Base-by-base conservation (phyloP, 129 eudicot species). In the Tanacetum coccineum region DNA sequence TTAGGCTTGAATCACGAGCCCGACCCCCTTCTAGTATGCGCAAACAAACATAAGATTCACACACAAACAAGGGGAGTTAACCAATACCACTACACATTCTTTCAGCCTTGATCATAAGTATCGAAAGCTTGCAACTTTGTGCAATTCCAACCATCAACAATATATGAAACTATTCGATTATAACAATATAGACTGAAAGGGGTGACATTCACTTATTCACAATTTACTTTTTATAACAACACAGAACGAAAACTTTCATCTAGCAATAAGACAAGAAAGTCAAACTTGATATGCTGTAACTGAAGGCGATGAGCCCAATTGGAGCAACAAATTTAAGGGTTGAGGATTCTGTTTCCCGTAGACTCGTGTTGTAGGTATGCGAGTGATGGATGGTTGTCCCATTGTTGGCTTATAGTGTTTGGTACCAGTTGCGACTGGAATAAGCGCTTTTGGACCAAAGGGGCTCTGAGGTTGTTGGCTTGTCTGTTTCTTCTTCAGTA, bases 261-360 rank as follows among this genome's bases (percentile, higher is more conserved):
- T 6, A 36, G 42, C 42, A 1, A 36, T 7, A 42, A 54, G 73
- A 52, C 40, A 48, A 49, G 53, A 65, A 66, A 32, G 14, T 64
- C 59, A 46, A 62, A 45, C 76, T 48, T 74, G 58, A 39, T 62
- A 73, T 58, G 76, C 65, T 62, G 81, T 28, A 7, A 74, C 73
- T 39, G 93, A 76, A 79, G 96, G 96, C 1, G 96, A 85, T 51
- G 82, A 74, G 63, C 87, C 87, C 80, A 89, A 64, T 19, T 79
- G 80, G 60, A 85, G 54, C 79, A 63, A 73, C 46, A 55, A 53
- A 62, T 63, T 74, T 57, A 50, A 20, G 54, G 64, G 21, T 1
- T 76, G 79, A 5, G 76, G 40, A 51, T 63, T 78, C 49, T 56
- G 39, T 71, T 62, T 74, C 25, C 49, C 12, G 42, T 64, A 78